Base-by-base conservation (phyloP, 2,329 filamentous ascomycete genomes). In the Coniochaeta prunicola region DNA sequence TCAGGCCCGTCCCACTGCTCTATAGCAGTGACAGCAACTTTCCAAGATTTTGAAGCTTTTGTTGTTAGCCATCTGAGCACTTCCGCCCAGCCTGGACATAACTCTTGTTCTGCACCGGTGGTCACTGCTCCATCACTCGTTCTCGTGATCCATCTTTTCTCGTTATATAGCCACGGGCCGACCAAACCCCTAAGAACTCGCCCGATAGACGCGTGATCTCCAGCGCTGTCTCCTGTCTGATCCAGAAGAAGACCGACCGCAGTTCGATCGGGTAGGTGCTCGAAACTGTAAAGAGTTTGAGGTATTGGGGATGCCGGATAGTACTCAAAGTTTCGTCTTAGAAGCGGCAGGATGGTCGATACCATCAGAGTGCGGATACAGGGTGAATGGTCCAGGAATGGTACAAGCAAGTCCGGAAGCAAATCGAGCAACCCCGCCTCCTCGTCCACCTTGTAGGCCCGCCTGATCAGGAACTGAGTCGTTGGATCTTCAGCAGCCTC, bases 1-100 rank as follows among this genome's bases (percentile, higher is more conserved):
- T 76, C 76, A 0, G 89, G 88, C 0, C 89, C 90, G 65, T 87
- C 84, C 89, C 89, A 93, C 63, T 89, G 82, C 61, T 86, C 81
- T 34, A 92, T 75, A 8, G 82, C 85, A 55, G 79, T 77, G 33
- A 86, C 77, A n/a, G 84, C 81, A n/a, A 85, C 75, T 28, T 71
- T 74, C 79, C 90, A 88, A 17, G 84, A 81, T 21, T 76, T 76
- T 4, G 77, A 75, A 0, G 88, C 85, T 61, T 85, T 82, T 2
- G 74, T 68, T 15, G 81, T 76, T 40, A 93, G 77, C 88, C 89
- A 92, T 58, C 81, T 76, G 57, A 89, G 83, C 4, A 88, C 77
- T 62, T 82, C 78, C 62, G 90, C 85, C 88, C 89, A 92, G 8
- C 85, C 87, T 45, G 80, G 70, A 71, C 82, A 80, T 59, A 76